Base-by-base conservation (phyloP, 306 rosid genomes). In the Sicyos edulis region DNA sequence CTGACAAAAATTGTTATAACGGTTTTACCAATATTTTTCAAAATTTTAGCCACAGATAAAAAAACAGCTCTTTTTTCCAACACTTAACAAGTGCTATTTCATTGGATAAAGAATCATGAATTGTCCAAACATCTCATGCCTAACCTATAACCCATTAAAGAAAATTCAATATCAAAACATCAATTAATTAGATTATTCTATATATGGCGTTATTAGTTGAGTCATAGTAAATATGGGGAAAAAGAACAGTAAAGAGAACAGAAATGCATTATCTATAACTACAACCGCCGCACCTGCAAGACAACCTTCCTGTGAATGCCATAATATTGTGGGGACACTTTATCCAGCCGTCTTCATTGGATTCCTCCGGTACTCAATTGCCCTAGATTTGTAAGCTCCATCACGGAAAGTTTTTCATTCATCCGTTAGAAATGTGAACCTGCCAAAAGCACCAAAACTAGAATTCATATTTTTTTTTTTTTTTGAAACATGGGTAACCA, bases 321-420 rank as follows among this genome's bases (percentile, higher is more conserved):
- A 22, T 68, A 7, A 42, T 68, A 69, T 32, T 50, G 37, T 50
- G 47, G 54, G 73, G 73, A 58, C 59, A 51, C n/a, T 69, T 69
- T 24, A 49, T 69, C 57, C 22, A 50, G 16, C 44, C 14, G 45
- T 69, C 22, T 69, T 50, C 58, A 50, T 50, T 24, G 73, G 73
- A 50, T 47, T 50, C 57, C n/a, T 69, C 55, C 58, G 26, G 2
- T 69, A 50, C 37, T 24, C 73, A 68, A 16, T 49, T 68, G 45
- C 57, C 58, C 9, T 50, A 68, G 7, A 3, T 52, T 67, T 47
- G 17, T 11, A 67, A 67, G 40, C 45, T 60, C 71, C 52, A 67
- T 42, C 55, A 21, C 7, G 40, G 20, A 14, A 24, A 21, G 2
- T 12, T 47, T 21, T 21, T 67, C 72, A 67, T 47, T 7, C 55